Base-by-base conservation (phyloP, 1,284 basidiomycete species). In the Puccinia hordei region DNA sequence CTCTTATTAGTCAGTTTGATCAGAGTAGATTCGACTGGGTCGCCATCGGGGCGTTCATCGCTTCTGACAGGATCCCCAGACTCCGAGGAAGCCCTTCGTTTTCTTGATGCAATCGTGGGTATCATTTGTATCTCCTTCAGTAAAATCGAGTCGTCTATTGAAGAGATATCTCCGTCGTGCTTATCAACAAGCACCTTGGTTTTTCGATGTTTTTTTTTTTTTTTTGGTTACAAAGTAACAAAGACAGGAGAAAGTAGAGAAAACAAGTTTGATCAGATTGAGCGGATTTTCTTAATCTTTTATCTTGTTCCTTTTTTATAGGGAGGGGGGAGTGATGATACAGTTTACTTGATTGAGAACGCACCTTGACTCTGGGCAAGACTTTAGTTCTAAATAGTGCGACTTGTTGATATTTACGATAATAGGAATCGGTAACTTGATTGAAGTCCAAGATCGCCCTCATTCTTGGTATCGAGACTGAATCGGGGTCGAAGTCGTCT, bases 341-440 rank as follows among this genome's bases (percentile, higher is more conserved):
- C 8, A 66, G 30, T 10, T 2, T 68, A 8, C 33, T 17, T 12
- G 61, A 35, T 38, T 5, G 57, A 15, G 35, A 2, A 66, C 63
- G 2, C 46, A 71, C 68, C 53, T 53, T 51, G 8, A 71, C 41
- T 71, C 49, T 49, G 17, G 68, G 68, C 17, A 51, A 51, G 19
- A 71, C 46, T 53, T 71, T 71, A 9, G 38, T 33, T 19, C 33
- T 33, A 30, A 71, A 71, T 2, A 71, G 35, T 30, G 24, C 68
- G 46, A 24, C 17, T 38, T 71, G 68, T 5, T 71, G 46, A n/a
- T 12, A 53, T 71, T 24, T 71, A 12, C 68, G 68, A 71, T 51
- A 49, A 24, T 71, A 71, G 17, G 68, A n/a, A 53, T 51, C 68
- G 68, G 68, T 71, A 46, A 71, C 49, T 51, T 71, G 46, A 22